Evolutionary conservation across 495 filamentous ascomycete genomes (phyloP).

Genomic region (Annulohypoxylon nitens): DNA sequence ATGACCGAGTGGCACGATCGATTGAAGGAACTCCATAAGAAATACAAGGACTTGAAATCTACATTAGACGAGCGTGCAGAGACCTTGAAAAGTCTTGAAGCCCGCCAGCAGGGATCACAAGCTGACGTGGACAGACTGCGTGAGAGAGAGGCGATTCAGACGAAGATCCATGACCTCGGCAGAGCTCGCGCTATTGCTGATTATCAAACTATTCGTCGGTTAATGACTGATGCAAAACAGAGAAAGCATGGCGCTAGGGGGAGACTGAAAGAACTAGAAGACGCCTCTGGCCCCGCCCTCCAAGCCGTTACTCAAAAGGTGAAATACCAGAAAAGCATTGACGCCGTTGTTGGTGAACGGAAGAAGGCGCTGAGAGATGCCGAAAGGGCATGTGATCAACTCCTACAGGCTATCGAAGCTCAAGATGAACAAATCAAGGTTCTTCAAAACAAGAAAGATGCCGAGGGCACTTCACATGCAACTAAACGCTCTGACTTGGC

Average conservation of each 20-base stretch:
- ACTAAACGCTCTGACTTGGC: constrained; percentile 66
- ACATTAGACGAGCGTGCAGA: constrained; percentile 71
- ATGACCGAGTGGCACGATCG: constrained; percentile 84
- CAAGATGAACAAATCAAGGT: constrained; percentile 68
- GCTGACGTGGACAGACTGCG: constrained; percentile 86
- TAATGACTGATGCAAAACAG: constrained; percentile 61
- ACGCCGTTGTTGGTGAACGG: constrained; percentile 64
- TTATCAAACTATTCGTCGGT: constrained; percentile 65
- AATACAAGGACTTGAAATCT: constrained; percentile 74
- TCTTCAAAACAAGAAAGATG: constrained; percentile 65
- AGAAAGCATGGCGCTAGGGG: constrained; percentile 60
- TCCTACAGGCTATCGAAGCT: constrained; percentile 63
- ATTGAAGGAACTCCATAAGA: constrained; percentile 75
- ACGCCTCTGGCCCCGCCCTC: constrained; percentile 75
- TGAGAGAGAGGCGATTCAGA: constrained; percentile 76
- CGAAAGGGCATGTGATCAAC: constrained; percentile 65
- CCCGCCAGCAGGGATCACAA: constrained; percentile 80
- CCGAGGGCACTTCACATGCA: constrained; percentile 66
- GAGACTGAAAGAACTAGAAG: constrained; percentile 69
- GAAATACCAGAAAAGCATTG: constrained; percentile 64
- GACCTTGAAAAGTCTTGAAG: constrained; percentile 72
- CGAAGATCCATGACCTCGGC: constrained; percentile 75
- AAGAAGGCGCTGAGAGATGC: constrained; percentile 63
- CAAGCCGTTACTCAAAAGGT: constrained; percentile 74
- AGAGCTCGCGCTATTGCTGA: constrained; percentile 72